Evolutionary conservation across 1,139 yeast species (phyloP).

Genomic region (Candida tropicalis): DNA sequence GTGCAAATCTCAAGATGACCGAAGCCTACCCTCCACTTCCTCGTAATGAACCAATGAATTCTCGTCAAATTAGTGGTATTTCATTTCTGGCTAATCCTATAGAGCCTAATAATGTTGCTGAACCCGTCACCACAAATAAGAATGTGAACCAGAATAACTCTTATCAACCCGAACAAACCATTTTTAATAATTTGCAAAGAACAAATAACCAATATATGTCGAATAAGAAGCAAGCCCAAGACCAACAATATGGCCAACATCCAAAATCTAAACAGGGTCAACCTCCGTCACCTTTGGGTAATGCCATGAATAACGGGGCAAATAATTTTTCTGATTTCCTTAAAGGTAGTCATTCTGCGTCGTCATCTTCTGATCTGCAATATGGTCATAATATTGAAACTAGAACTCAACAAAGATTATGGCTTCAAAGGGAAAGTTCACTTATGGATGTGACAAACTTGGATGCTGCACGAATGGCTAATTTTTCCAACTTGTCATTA

Average conservation of each 20-base stretch:
- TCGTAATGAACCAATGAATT: conserved; percentile 21
- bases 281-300: conserved; percentile 10
- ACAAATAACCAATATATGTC: conserved; percentile 39
- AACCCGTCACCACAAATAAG: conserved; percentile 39
- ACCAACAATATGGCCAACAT: conserved; percentile 13
- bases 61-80: conserved; percentile 35
- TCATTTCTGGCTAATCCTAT: conserved; percentile 41
- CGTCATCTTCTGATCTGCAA: conserved; percentile 14
- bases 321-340: conserved; percentile 38
- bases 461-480: conserved; percentile 35
- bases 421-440: conserved; percentile 81
- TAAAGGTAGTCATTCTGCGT: conserved; percentile 20
- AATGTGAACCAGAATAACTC: conserved; percentile 39
- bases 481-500: conserved; percentile 47
- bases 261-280: conserved; percentile 13
- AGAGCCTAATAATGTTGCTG: conserved; percentile 24
- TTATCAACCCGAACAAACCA: conserved; percentile 48
- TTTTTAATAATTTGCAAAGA: conserved; percentile 46
- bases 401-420: conserved; percentile 78
- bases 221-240: conserved; percentile 22
- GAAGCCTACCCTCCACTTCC: conserved; percentile 10
- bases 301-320: conserved; percentile 25
- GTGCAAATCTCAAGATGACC: conserved; percentile 6
- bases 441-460: conserved; percentile 55
- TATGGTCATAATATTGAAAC: conserved; percentile 35